phyloP scores from a whole-genome alignment of 371 early-diverging fungal species.

The Cokeromyces recurvatus region DNA sequence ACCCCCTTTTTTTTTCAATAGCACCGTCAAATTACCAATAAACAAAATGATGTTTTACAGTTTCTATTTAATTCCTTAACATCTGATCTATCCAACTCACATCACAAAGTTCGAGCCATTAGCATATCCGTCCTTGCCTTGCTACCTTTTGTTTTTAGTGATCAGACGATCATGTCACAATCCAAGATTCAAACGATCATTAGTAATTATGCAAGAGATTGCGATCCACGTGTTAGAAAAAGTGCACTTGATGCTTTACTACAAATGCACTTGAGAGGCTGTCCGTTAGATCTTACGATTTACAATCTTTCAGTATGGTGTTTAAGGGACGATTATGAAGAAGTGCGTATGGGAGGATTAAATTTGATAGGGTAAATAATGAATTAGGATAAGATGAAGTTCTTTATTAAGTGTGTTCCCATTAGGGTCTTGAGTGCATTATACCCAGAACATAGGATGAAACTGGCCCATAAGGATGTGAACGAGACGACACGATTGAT shows the following conservation, averaged over 20 bases:
- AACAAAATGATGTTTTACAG: too few species aligned
- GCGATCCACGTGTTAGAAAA: slow-evolving; percentile 54
- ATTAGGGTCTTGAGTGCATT: slow-evolving; percentile 41
- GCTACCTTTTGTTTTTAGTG: slow-evolving; percentile 28
- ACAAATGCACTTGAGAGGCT: slow-evolving; percentile 48
- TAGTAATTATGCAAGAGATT: slow-evolving; percentile 50
- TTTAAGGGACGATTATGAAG: slow-evolving; percentile 63
- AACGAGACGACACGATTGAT: slow-evolving; percentile 58
- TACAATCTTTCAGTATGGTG: slow-evolving; percentile 59
- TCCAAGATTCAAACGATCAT: slow-evolving; percentile 45
- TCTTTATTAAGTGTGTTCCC: not conserved
- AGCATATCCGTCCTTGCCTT: slow-evolving; percentile 42
- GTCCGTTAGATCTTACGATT: slow-evolving; percentile 41
- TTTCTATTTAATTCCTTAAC: slow-evolving; percentile 28
- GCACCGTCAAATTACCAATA: too few species aligned
- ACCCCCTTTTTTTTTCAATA: too few species aligned
- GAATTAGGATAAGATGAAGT: too few species aligned
- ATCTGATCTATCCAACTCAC: slow-evolving; percentile 40
- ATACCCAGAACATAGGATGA: slow-evolving; percentile 46
- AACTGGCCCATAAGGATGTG: slow-evolving; percentile 35
- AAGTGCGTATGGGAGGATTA: slow-evolving; percentile 63
- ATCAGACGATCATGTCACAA: slow-evolving; percentile 13
- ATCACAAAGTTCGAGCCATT: slow-evolving; percentile 48
- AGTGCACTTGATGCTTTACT: slow-evolving; percentile 50
- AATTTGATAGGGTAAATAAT: slow-evolving; percentile 57